Evolutionary conservation across 257 asterid species (phyloP), one percentile per base, ranked within the genome.

Genomic region (Verbena officinalis): DNA sequence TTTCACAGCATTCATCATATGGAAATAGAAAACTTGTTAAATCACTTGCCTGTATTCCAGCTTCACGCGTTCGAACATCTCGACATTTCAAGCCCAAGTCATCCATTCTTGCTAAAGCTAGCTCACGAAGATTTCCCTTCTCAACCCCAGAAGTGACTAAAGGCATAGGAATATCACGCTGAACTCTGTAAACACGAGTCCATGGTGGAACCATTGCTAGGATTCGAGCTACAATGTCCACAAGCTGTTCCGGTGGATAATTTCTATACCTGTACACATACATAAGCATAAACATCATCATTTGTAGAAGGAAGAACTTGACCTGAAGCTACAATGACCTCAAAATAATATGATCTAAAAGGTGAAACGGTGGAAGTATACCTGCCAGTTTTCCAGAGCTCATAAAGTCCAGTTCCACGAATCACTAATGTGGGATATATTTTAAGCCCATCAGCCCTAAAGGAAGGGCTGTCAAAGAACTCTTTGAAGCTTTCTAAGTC

Each of bases 301-400:
- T 51, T 54, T 49, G 54, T 24, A 21, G 13, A 60, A 68, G 27
- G 63, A 44, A 54, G 53, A 17, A 5, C 22, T 61, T 24, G 5
- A 39, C 52, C 57, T 55, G 62, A 53, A 65, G 54, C 79, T 14
- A 24, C 23, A 46, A 44, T 9, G 42, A 56, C 64, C 46, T 12
- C 38, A 11, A 64, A 58, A 59, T 56, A 30, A 12, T 59, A 34
- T 14, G 43, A 20, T 13, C n/a, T n/a, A 21, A 17, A 71, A 10
- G 52, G 27, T 31, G 14, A 36, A 50, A 72, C 38, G 34, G 33
- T 49, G 44, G 23, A 55, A 23, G 56, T 9, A 1, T 65, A 88
- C 99, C 97, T 86, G 80, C 99, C 97, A 76, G 97, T 88, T 81
- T 94, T 94, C 99, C 99, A 94, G 55, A 94, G 96, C 73, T 94